phyloP scores from a whole-genome alignment of 228 moss, liverwort and hornwort species.

The Sphagnum magellanicum region DNA sequence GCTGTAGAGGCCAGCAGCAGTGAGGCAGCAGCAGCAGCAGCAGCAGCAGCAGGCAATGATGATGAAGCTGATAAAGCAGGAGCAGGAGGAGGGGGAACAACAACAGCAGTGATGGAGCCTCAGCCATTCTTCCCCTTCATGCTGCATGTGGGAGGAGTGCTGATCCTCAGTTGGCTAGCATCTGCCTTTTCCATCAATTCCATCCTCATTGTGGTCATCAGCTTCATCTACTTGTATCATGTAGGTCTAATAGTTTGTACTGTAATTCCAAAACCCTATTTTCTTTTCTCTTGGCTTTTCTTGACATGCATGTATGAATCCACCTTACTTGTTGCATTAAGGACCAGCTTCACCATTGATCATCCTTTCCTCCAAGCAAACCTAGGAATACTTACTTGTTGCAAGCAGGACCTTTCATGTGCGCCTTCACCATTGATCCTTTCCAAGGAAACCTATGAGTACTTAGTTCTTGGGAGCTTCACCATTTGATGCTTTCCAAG shows the following conservation, averaged over 20 bases:
- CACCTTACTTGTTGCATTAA: neutral
- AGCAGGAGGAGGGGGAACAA: neutral
- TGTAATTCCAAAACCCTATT: neutral
- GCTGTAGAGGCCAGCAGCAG: no score
- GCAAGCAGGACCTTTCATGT: neutral
- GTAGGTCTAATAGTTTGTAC: conserved; percentile 14
- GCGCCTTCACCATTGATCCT: no score
- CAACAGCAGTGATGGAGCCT: conserved; percentile 11
- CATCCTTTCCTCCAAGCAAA: no score
- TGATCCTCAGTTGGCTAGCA: conserved; percentile 15
- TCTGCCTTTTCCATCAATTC: conserved; percentile 11
- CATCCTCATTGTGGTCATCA: conserved; percentile 12
- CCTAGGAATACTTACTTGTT: neutral
- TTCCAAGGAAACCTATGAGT: no score
- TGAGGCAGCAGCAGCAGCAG: no score
- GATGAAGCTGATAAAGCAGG: neutral
- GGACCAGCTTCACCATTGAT: neutral
- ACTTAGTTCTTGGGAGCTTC: no score
- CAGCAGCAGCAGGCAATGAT: neutral
- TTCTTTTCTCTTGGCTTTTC: neutral
- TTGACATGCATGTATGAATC: neutral
- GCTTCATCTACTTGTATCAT: conserved; percentile 29
- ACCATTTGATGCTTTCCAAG: no score
- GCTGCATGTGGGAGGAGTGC: conserved; percentile 11
- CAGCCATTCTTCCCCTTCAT: conserved; percentile 18